These are phyloP conservation scores for Ganoderma meredithae DNA, from an alignment of 1,284 basidiomycete species.

Conservation along the genomic window DNA sequence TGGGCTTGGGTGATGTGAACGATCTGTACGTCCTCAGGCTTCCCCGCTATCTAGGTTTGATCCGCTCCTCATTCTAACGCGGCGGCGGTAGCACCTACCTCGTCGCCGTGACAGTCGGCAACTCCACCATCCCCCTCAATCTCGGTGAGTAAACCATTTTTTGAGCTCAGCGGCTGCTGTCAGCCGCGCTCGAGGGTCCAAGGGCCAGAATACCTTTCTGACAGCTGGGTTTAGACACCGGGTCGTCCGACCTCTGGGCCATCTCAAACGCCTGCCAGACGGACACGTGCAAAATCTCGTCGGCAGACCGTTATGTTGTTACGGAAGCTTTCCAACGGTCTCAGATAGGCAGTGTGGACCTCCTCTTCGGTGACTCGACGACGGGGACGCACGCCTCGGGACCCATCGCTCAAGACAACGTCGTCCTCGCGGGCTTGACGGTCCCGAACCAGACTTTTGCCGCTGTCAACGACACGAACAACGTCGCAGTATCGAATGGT, in stretches of 20 bases:
- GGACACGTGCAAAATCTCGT: slow-evolving; percentile 32
- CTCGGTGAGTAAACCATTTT: slow-evolving; percentile 34
- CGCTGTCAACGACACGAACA: slow-evolving; percentile 46
- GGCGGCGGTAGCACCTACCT: slow-evolving; percentile 37
- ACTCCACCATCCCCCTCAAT: slow-evolving; percentile 40
- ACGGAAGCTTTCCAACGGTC: slow-evolving; percentile 35
- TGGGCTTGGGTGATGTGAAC: slow-evolving; percentile 39
- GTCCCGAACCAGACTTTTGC: slow-evolving; percentile 45
- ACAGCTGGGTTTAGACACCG: slow-evolving; percentile 35
- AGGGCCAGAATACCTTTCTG: not conserved
- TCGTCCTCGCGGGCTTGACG: slow-evolving; percentile 46
- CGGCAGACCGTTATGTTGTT: slow-evolving; percentile 34
- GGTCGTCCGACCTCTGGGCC: slow-evolving; percentile 44
- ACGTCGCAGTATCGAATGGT: slow-evolving; percentile 44
- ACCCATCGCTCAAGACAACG: slow-evolving; percentile 45
- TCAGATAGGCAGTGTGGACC: slow-evolving; percentile 40
- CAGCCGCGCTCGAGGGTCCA: not conserved
- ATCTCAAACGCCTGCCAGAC: slow-evolving; percentile 40
- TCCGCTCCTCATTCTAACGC: not conserved
- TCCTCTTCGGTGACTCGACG: slow-evolving; percentile 47
- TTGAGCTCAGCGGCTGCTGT: not conserved
- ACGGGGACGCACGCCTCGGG: slow-evolving; percentile 47
- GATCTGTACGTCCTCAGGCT: slow-evolving; percentile 36
- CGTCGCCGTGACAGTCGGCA: slow-evolving; percentile 38
- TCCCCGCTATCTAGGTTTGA: slow-evolving; percentile 2